phyloP scores from a whole-genome alignment of 1,139 yeast species.

The Suhomyces kunorum region DNA sequence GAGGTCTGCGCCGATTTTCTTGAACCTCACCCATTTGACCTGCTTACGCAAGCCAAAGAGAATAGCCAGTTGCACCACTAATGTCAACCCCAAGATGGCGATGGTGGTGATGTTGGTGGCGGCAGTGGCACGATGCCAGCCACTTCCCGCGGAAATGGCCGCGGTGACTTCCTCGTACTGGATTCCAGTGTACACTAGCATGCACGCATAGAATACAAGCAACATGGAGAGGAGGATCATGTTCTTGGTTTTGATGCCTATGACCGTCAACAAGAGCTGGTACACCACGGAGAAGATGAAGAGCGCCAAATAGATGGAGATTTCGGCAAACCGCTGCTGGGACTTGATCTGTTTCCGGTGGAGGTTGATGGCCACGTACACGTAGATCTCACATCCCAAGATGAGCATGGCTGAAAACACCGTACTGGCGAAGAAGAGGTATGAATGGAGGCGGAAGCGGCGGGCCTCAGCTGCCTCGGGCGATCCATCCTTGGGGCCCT shows the following conservation, averaged over 20 bases:
- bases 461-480: conserved; percentile 1
- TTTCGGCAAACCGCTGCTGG: conserved; percentile 21
- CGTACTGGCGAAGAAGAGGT: conserved; percentile 30
- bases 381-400: conserved; percentile 33
- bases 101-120: conserved; percentile 51
- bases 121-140: conserved; percentile 31
- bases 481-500: conserved; percentile 1
- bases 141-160: conserved; percentile 24
- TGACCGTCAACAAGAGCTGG: conserved; percentile 38
- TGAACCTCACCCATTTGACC: conserved; percentile 53
- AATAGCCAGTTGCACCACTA: conserved; percentile 34
- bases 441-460: conserved; percentile 16
- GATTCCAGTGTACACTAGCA: conserved; percentile 53
- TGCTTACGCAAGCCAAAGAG: conserved; percentile 41
- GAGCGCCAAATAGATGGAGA: conserved; percentile 28
- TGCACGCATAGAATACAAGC: conserved; percentile 47
- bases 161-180: conserved; percentile 47
- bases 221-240: conserved; percentile 44
- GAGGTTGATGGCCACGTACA: conserved; percentile 38
- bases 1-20: conserved; percentile 53
- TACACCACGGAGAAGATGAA: conserved; percentile 29
- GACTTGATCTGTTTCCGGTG: conserved; percentile 26
- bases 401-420: conserved; percentile 33
- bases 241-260: conserved; percentile 47
- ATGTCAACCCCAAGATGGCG: conserved; percentile 43